A percentile compares a stretch with the other conserved stretches of the same genome.
phyloP scores from a whole-genome alignment of 306 rosid species.

The Castanospermum australe region DNA sequence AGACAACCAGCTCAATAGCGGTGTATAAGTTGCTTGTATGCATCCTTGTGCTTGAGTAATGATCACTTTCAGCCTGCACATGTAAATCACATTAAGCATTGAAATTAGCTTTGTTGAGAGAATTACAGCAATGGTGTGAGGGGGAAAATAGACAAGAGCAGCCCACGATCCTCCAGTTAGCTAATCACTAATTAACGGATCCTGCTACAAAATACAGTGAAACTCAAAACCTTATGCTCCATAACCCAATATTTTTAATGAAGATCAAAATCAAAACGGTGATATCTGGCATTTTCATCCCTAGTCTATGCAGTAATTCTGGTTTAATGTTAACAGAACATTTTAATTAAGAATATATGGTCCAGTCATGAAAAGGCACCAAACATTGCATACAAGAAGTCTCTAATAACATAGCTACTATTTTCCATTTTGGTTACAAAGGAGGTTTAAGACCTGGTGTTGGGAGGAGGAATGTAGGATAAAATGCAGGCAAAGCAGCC shows the following conservation, averaged over 20 bases:
- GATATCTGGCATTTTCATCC: neutral
- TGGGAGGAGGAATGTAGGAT: no score
- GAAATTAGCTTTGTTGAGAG: neutral
- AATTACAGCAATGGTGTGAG: neutral
- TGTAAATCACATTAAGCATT: neutral
- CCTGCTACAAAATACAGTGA: neutral
- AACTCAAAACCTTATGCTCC: neutral
- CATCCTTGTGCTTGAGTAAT: slow-evolving; percentile 69
- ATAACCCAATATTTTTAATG: neutral
- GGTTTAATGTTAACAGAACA: neutral
- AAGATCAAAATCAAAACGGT: neutral
- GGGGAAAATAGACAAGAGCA: neutral
- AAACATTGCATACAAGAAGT: neutral
- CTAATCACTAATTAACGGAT: neutral
- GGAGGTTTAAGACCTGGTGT: no score
- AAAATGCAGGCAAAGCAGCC: no score
- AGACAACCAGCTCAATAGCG: slow-evolving; percentile 44
- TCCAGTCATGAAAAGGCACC: neutral
- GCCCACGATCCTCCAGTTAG: neutral
- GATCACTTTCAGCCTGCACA: slow-evolving; percentile 72
- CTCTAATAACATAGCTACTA: neutral
- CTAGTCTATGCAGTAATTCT: neutral
- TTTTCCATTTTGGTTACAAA: no score
- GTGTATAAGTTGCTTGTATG: slow-evolving; percentile 73
- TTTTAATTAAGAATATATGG: neutral